A percentile compares a stretch with the other conserved stretches of the same genome.
These are phyloP conservation scores for Vicia villosa DNA, from an alignment of 306 rosid species.

Conservation along the genomic window DNA sequence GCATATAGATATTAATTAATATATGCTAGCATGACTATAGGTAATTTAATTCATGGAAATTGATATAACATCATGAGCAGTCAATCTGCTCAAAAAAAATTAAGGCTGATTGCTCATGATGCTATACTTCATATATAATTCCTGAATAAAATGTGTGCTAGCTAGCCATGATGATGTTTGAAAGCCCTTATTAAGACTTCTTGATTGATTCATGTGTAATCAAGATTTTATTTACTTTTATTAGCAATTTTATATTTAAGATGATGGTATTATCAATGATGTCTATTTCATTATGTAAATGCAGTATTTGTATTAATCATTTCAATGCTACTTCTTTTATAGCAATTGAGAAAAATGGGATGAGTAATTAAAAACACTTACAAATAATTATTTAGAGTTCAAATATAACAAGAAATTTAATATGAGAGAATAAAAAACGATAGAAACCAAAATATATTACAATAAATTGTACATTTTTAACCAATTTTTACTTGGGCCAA, in stretches of 20 bases:
- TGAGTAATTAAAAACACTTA: too few species aligned
- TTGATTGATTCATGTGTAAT: conserved; percentile 33
- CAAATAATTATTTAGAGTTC: too few species aligned
- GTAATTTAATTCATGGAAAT: conserved; percentile 49
- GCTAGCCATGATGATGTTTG: conserved; percentile 32
- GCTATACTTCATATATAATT: conserved; percentile 64
- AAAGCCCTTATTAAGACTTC: conserved; percentile 20
- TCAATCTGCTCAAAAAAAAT: conserved; percentile 77
- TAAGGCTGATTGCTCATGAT: conserved; percentile 99
- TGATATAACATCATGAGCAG: conserved; percentile 98
- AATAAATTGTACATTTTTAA: too few species aligned
- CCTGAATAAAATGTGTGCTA: conserved; percentile 48
- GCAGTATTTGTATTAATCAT: conserved; percentile 43
- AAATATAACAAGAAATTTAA: too few species aligned
- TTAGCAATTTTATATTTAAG: conserved; percentile 29
- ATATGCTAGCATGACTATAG: conserved; percentile 30
- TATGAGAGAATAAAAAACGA: too few species aligned
- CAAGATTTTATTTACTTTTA: conserved; percentile 34
- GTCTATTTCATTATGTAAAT: conserved; percentile 44
- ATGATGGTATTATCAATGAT: conserved; percentile 29
- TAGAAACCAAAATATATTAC: too few species aligned
- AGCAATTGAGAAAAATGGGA: too few species aligned
- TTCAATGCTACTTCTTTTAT: conserved; percentile 35
- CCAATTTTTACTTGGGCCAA: too few species aligned
- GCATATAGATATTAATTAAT: conserved; percentile 31